Conservation (phyloP, 148 eudicot genomes). For the Persicaria tinctoria region DNA sequence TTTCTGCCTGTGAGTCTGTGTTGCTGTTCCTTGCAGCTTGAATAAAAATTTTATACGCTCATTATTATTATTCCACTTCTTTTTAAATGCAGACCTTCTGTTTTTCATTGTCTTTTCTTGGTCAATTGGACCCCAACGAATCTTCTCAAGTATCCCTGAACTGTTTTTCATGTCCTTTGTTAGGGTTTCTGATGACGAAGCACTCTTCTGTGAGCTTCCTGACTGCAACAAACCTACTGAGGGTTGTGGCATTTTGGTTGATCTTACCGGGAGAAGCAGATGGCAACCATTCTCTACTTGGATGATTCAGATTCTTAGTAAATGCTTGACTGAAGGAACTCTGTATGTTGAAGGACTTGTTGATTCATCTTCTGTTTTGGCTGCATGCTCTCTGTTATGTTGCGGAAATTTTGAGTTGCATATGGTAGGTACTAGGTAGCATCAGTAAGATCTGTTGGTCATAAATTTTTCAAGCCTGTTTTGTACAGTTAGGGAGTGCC, state of each 20-base stretch:
- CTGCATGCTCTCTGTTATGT: constrained; percentile 64
- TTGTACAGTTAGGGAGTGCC: not conserved
- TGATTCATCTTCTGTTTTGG: constrained; percentile 46
- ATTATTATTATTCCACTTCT: constrained; percentile 6
- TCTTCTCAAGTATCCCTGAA: constrained; percentile 40
- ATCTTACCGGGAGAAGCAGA: constrained; percentile 51
- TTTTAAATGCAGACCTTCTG: constrained; percentile 49
- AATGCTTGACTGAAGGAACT: constrained; percentile 81
- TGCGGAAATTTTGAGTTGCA: constrained; percentile 70
- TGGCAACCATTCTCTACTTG: constrained; percentile 79
- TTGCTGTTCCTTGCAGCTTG: not conserved
- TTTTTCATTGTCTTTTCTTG: constrained; percentile 33
- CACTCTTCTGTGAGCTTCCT: constrained; percentile 53
- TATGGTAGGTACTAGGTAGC: constrained; percentile 49
- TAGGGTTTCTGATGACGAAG: constrained; percentile 29
- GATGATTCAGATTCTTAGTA: constrained; percentile 57
- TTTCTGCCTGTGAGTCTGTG: not conserved
- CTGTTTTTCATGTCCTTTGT: constrained; percentile 62
- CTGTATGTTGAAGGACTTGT: constrained; percentile 82
- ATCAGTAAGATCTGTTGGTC: constrained; percentile 2
- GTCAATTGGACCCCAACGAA: no score
- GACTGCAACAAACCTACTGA: constrained; percentile 40
- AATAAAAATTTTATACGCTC: not conserved
- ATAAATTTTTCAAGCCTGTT: not conserved
- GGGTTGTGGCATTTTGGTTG: constrained; percentile 52